A percentile compares a stretch with the other conserved stretches of the same genome.
These are phyloP conservation scores for Suillus decipiens DNA, from an alignment of 768 basidiomycete species.

Conservation along the genomic window DNA sequence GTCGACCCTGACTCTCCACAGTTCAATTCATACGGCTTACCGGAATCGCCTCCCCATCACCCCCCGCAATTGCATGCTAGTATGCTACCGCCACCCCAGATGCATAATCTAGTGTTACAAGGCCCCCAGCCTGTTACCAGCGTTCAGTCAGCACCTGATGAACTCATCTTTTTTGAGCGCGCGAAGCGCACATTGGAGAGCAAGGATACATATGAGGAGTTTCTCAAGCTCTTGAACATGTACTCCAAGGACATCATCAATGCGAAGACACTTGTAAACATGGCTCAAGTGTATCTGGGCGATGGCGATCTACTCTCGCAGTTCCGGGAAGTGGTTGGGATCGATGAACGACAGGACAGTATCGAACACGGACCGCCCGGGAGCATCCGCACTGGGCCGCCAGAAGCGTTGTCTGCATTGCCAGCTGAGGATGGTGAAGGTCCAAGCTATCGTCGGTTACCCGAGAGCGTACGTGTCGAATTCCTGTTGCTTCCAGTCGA, in stretches of 20 bases:
- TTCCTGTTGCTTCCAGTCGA: not conserved
- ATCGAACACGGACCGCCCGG: constrained; percentile 74
- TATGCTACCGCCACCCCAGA: constrained; percentile 31
- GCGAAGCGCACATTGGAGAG: constrained; percentile 80
- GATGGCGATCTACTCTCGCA: constrained; percentile 77
- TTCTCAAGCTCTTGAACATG: constrained; percentile 88
- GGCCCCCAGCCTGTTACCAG: constrained; percentile 18
- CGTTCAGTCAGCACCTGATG: constrained; percentile 55
- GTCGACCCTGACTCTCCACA: constrained; percentile 56
- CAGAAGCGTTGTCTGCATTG: constrained; percentile 75
- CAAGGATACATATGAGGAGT: constrained; percentile 86
- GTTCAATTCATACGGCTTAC: constrained; percentile 47
- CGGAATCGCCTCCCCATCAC: constrained; percentile 35
- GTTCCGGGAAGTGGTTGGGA: constrained; percentile 86
- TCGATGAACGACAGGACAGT: constrained; percentile 65
- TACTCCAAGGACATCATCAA: constrained; percentile 94
- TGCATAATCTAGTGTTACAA: constrained; percentile 30
- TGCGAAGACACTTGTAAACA: constrained; percentile 75
- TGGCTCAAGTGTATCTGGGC: constrained; percentile 79
- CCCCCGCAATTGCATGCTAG: constrained; percentile 24
- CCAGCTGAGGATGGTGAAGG: constrained; percentile 86
- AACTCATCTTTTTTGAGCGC: constrained; percentile 92
- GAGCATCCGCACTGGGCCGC: constrained; percentile 73
- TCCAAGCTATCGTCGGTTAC: constrained; percentile 90
- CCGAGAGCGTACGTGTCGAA: constrained; percentile 70